Evolutionary conservation across 768 basidiomycete species (phyloP).

Genomic region (Rhizopogon rudus): DNA sequence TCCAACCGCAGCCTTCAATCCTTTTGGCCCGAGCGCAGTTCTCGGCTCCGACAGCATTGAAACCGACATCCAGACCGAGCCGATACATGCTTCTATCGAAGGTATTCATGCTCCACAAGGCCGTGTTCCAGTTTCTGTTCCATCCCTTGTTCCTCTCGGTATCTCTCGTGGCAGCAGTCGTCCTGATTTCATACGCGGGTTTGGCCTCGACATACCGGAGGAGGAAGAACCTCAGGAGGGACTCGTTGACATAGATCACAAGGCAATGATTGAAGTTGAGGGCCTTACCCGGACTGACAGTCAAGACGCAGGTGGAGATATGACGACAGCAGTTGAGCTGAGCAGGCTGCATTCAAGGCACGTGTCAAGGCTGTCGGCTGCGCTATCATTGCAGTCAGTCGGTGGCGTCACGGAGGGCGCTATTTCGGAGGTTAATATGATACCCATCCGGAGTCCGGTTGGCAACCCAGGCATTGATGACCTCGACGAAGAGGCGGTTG

Average conservation of each 20-base stretch:
- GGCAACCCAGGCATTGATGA: slow-evolving; percentile 31
- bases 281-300: slow-evolving; percentile 15
- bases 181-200: slow-evolving; percentile 74
- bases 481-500: slow-evolving; percentile 37
- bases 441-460: slow-evolving; percentile 26
- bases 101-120: slow-evolving; percentile 52
- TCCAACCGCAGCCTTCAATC: slow-evolving; percentile 47
- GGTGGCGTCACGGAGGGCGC: slow-evolving; percentile 42
- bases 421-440: slow-evolving; percentile 18
- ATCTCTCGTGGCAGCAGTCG: slow-evolving; percentile 44
- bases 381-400: slow-evolving; percentile 60
- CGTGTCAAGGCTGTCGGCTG: slow-evolving; percentile 60
- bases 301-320: slow-evolving; percentile 32
- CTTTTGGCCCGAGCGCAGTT: slow-evolving; percentile 56
- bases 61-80: slow-evolving; percentile 21
- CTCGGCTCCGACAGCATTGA: slow-evolving; percentile 46
- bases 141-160: slow-evolving; percentile 41
- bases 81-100: slow-evolving; percentile 17
- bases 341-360: slow-evolving; percentile 64
- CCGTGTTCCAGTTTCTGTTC: slow-evolving; percentile 41
- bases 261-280: slow-evolving; percentile 33
- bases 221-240: slow-evolving; percentile 61
- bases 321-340: slow-evolving; percentile 41
- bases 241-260: slow-evolving; percentile 27
- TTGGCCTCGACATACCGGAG: slow-evolving; percentile 75